Base-by-base conservation (phyloP, 306 rosid genomes). In the Trichosanthes truncata region DNA sequence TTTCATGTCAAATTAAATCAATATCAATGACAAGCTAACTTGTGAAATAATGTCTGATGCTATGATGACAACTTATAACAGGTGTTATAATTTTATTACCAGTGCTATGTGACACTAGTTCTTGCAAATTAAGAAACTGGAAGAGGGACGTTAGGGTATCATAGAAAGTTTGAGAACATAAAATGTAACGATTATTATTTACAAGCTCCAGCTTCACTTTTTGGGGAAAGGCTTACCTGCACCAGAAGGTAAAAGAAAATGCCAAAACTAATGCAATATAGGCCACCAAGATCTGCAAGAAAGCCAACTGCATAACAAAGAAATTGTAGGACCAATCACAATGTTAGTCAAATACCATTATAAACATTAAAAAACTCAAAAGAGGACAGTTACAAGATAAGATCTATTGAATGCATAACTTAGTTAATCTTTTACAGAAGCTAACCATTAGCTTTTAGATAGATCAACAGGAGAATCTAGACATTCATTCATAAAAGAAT, bases 251-350 rank as follows among this genome's bases (percentile, higher is more conserved):
- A 96, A 83, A 93, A 90, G 83, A 96, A 93, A 78, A 96, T 78
- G 79, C 92, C 97, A 74, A 96, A 79, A 78, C 97, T 91, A 84
- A 96, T 81, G 87, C 99, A 96, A 85, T 96, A 96, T 41, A 96
- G 86, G 81, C 99, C 99, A 85, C 99, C 98, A 55, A 96, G 92
- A 84, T 96, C 98, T 6, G 99, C 99, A 65, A 96, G 97, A 89
- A 96, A 96, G 86, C 98, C 85, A 90, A 96, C 98, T 96, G 89
- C 90, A 84, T 4, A 1, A 36, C 65, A 62, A 26, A 36, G 60
- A 74, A 46, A 74, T 15, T 15, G 36, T 49, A 74, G 15, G 63
- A 67, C 80, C 74, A 63, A 82, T 77, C 77, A 81, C 66, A 78
- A 46, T 51, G 78, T 83, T 57, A 76, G 84, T 18, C 48, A 52